phyloP scores from a whole-genome alignment of 1,284 basidiomycete genomes.

The Trichosporon inkin region DNA sequence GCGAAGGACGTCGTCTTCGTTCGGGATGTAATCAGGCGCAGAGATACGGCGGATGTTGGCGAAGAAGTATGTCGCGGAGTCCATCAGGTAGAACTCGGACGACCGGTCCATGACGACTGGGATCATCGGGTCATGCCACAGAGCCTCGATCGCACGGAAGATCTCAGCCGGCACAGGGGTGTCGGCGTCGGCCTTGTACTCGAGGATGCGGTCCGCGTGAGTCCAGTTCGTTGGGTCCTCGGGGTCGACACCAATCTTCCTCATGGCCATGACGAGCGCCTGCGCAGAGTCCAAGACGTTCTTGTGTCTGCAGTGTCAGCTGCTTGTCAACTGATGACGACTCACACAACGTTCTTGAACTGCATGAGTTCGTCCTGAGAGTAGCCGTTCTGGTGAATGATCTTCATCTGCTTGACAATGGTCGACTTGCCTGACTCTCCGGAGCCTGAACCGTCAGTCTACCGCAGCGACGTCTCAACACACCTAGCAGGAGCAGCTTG shows the following conservation, averaged over 20 bases:
- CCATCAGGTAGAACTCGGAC: constrained; percentile 94
- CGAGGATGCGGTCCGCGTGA: constrained; percentile 54
- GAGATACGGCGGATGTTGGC: constrained; percentile 77
- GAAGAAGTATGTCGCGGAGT: constrained; percentile 91
- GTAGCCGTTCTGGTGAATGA: constrained; percentile 94
- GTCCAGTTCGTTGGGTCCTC: constrained; percentile 70
- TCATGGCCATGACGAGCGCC: constrained; percentile 80
- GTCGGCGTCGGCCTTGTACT: constrained; percentile 53
- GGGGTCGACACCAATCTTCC: constrained; percentile 82
- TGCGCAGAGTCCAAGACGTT: constrained; percentile 83
- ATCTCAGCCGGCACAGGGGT: constrained; percentile 54
- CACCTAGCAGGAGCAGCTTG: constrained; percentile 88
- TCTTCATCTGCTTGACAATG: constrained; percentile 99
- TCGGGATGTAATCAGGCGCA: constrained; percentile 72
- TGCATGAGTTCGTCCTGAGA: constrained; percentile 71
- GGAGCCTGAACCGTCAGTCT: constrained; percentile 54
- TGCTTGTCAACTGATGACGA: not conserved
- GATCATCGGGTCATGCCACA: constrained; percentile 91
- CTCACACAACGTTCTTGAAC: constrained; percentile 68
- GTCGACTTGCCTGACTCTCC: constrained; percentile 90
- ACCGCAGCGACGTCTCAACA: constrained; percentile 40
- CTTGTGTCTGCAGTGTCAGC: constrained; percentile 50
- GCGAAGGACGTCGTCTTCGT: constrained; percentile 81
- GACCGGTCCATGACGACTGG: constrained; percentile 77
- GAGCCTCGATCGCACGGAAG: constrained; percentile 69